Base-by-base conservation (phyloP, 495 filamentous ascomycete species). In the Acidiella bohemica region DNA sequence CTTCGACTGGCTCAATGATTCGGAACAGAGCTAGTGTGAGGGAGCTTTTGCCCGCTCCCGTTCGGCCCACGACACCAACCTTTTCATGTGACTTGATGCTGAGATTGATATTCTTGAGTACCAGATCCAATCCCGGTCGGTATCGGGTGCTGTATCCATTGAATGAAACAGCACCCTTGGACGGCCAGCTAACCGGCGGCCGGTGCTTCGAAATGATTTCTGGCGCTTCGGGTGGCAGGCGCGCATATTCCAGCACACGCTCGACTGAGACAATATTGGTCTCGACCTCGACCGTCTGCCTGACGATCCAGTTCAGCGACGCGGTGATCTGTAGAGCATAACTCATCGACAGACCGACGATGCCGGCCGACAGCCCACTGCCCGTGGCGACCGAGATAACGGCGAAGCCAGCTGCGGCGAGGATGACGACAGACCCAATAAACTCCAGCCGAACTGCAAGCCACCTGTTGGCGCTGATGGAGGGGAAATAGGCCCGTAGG, bases 261-360 rank as follows among this genome's bases (percentile, higher is more conserved):
- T 99, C 92, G 39, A 99, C 92, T 9, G 92, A 93, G 41, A 99
- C 88, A 46, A 96, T 96, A 62, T 99, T 99, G 26, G 90, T 96
- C 67, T 99, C 92, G 22, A 96, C 92, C 62, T 99, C 92, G 12
- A 99, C 92, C 3, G 90, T 94, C 64, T 99, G 92, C 39, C 92
- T 80, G 32, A 99, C 92, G 53, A 99, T 95, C 90, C 90, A 99
- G 66, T 99, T 99, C 46, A 99, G 68, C n/a, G 87, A 92, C 54
- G 84, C 81, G 14, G 92, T 99, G 55, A 96, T 96, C 64, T 94
- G 84, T 46, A 99, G 69, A 33, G 86, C 90, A 59, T 96, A 94
- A 27, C 86, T 92, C 86, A 99, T 90, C 42, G 84, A 73, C 57
- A 99, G 66, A 65, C 92, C 92, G 36, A 95, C 92, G 66, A 76